Conservation (phyloP, 1,284 basidiomycete genomes). For the Salmacisia buchloeana region DNA sequence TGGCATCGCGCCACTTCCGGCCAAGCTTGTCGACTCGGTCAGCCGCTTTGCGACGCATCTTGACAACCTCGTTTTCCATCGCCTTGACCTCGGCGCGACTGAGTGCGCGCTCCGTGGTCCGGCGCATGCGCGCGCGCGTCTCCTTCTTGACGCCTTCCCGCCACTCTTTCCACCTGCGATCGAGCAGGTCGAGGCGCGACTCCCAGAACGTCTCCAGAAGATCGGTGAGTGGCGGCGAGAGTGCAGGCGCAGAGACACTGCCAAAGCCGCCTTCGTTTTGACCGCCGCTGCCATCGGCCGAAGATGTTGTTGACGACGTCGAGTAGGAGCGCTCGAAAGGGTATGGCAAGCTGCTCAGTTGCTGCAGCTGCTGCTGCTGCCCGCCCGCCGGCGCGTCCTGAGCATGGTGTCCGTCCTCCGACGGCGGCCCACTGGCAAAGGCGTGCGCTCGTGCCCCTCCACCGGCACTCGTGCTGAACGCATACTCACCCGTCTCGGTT, state of each 20-base stretch:
- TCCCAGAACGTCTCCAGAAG: conserved; percentile 76
- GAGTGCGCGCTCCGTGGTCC: conserved; percentile 57
- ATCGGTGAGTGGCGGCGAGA: conserved; percentile 13
- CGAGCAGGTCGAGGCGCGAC: conserved; percentile 79
- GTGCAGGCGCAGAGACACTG: neutral
- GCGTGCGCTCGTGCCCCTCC: too few relatives aligned
- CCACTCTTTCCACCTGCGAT: conserved; percentile 77
- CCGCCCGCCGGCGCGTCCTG: too few relatives aligned
- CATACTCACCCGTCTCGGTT: too few relatives aligned
- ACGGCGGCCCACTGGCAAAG: too few relatives aligned
- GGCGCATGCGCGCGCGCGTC: conserved; percentile 58
- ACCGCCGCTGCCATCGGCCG: neutral
- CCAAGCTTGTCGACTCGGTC: conserved; percentile 66
- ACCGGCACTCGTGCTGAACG: too few relatives aligned
- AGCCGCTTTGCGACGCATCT: conserved; percentile 71
- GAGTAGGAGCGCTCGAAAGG: neutral
- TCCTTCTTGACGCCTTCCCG: conserved; percentile 72
- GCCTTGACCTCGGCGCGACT: conserved; percentile 53
- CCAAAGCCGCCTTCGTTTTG: neutral
- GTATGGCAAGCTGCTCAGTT: too few relatives aligned
- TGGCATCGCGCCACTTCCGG: conserved; percentile 76
- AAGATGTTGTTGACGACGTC: neutral
- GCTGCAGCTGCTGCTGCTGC: too few relatives aligned
- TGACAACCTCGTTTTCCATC: conserved; percentile 74
- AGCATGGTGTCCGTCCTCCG: too few relatives aligned